Base-by-base conservation (phyloP, 441 rosid genomes). In the Populus hybrid region DNA sequence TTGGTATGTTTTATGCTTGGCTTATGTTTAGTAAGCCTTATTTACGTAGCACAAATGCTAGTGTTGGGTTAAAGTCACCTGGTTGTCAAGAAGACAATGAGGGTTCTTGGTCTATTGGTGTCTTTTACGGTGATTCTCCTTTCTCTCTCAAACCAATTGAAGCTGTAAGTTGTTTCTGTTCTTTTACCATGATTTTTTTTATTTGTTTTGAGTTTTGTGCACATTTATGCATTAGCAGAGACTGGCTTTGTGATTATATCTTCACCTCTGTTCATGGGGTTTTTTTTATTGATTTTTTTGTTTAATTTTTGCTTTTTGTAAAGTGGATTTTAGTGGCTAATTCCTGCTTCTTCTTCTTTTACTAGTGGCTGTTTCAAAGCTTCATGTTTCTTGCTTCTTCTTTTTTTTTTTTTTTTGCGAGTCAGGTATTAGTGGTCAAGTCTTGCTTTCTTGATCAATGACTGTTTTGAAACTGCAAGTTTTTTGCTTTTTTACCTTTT, bases 51-150 rank as follows among this genome's bases (percentile, higher is more conserved):
- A 21, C 73, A 36, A 40, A 24, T 70, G 28, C 8, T 66, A 80
- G 78, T 59, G 85, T 68, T 75, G 82, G 83, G 32, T 38, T 71
- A 69, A 78, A 85, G 36, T 87, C 92, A 35, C 34, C 81, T n/a
- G 98, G 99, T 42, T 96, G 99, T 57, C 86, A 77, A 74, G 95
- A 91, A 38, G 98, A 96, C 74, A 84, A 82, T 77, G 99, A 96
- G 77, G 99, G 98, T 80, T 94, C 98, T 23, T 94, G 98, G 99
- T 88, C 99, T 6, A 84, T 96, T 80, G 99, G 99, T 36, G 88
- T 92, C 80, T 93, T 89, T 84, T 93, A 87, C 80, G 99, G 98
- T 3, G 85, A 92, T 64, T 91, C 98, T 77, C 99, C 99, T 3
- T 91, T 96, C 79, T 85, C 95, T 76, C 93, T 96, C 46, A 88